Conservation (phyloP, 169 alveolate genomes). For the Plasmodium knowlesi region DNA sequence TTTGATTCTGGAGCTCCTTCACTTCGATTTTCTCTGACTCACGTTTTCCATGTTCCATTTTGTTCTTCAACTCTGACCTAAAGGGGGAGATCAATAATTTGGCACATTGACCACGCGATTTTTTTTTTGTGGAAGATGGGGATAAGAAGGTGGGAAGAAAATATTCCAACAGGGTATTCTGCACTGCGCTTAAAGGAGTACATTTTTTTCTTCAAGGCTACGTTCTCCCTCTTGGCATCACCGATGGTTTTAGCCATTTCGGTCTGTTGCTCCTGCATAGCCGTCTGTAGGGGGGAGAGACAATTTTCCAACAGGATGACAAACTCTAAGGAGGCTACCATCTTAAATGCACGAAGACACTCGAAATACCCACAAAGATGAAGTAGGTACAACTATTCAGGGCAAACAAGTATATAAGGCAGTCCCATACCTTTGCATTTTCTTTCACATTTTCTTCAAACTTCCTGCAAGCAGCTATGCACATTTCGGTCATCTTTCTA, state of each 20-base stretch:
- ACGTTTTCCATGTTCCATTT: conserved; percentile 2
- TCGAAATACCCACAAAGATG: not conserved
- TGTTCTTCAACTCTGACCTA: conserved; percentile 19
- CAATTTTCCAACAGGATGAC: not conserved
- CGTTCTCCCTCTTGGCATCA: conserved; percentile 23
- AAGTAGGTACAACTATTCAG: not conserved
- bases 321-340: not conserved
- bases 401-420: not conserved
- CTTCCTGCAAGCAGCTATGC: conserved; percentile 40
- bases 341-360: not conserved
- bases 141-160: not conserved
- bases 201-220: conserved; percentile 41
- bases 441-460: conserved; percentile 58
- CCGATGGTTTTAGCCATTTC: not conserved
- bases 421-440: conserved; percentile 38
- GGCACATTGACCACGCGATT: not conserved
- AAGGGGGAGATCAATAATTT: not conserved
- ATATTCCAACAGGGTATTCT: not conserved
- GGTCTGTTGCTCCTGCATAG: not conserved
- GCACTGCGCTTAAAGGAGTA: conserved; percentile 7
- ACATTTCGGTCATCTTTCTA: conserved; percentile 53
- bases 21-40: not conserved
- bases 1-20: not conserved
- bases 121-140: not conserved
- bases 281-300: not conserved